phyloP scores from a whole-genome alignment of 2,329 filamentous ascomycete genomes.

The Pezicula carpinea region DNA sequence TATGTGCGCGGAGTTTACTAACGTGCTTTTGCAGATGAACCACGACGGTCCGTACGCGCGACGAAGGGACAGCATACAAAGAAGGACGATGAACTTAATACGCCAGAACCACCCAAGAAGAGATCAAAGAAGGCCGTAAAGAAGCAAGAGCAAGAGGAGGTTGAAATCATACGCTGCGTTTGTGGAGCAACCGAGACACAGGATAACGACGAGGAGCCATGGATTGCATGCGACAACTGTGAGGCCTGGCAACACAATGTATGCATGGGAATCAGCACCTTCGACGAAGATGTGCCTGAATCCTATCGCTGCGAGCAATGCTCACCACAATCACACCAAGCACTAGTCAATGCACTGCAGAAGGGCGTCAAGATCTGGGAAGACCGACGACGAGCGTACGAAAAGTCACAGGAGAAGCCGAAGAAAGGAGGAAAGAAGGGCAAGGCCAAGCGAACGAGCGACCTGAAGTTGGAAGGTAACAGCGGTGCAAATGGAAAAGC shows the following conservation, averaged over 20 bases:
- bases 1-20: slow-evolving; percentile 16
- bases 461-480: slow-evolving; percentile 44
- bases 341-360: slow-evolving; percentile 71
- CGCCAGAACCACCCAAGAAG: slow-evolving; percentile 40
- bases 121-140: slow-evolving; percentile 46
- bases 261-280: slow-evolving; percentile 81
- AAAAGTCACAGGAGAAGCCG: slow-evolving; percentile 48
- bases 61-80: slow-evolving; percentile 96
- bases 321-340: slow-evolving; percentile 75
- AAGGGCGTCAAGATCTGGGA: slow-evolving; percentile 87
- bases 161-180: slow-evolving; percentile 79
- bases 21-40: slow-evolving; percentile 56
- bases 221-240: slow-evolving; percentile 94
- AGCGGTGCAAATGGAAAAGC: slow-evolving; percentile 33
- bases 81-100: slow-evolving; percentile 64
- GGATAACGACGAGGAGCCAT: slow-evolving; percentile 80
- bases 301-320: slow-evolving; percentile 93
- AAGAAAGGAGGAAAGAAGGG: slow-evolving; percentile 53
- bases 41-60: slow-evolving; percentile 87
- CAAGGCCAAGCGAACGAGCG: slow-evolving; percentile 58
- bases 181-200: slow-evolving; percentile 85
- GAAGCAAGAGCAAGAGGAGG: slow-evolving; percentile 41
- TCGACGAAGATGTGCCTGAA: slow-evolving; percentile 69
- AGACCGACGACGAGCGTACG: slow-evolving; percentile 53
- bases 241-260: slow-evolving; percentile 96